These are phyloP conservation scores for Helianthus annuus DNA, from an alignment of 129 eudicot species.

Conservation along the genomic window DNA sequence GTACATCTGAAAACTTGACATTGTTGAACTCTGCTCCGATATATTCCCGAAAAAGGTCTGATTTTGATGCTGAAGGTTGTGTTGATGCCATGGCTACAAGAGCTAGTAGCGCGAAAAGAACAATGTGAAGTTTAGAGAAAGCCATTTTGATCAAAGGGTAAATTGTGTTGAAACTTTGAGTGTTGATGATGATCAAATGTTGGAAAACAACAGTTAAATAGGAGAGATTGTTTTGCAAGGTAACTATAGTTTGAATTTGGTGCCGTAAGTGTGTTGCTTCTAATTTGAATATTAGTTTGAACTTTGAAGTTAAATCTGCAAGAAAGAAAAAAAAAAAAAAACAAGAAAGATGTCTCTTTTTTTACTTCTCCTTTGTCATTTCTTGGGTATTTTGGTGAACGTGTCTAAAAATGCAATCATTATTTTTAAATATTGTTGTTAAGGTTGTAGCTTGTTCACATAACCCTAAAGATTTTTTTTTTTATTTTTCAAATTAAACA, in stretches of 20 bases:
- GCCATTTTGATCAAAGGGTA: conserved; percentile 30
- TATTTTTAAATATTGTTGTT: too few species aligned
- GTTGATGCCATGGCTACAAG: conserved; percentile 29
- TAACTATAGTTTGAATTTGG: background rate
- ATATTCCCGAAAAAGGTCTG: conserved; percentile 67
- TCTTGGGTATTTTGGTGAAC: background rate
- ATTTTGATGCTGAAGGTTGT: conserved; percentile 34
- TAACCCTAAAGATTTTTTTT: too few species aligned
- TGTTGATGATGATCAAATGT: conserved; percentile 6
- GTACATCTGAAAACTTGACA: conserved; percentile 65
- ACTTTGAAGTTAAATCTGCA: background rate
- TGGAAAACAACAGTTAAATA: conserved; percentile 25
- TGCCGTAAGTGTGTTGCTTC: background rate
- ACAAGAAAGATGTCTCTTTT: background rate
- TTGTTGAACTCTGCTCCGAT: conserved; percentile 75
- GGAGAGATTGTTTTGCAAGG: background rate
- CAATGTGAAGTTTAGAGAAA: conserved; percentile 29
- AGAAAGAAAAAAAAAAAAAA: background rate
- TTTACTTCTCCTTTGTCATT: conserved; percentile 9
- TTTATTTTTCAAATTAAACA: too few species aligned
- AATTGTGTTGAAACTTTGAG: background rate
- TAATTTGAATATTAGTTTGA: background rate
- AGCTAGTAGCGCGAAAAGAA: conserved; percentile 42
- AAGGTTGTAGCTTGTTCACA: too few species aligned
- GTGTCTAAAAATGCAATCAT: too few species aligned